phyloP scores from a whole-genome alignment of 805 yeast species.

The Lachancea nothofagi region DNA sequence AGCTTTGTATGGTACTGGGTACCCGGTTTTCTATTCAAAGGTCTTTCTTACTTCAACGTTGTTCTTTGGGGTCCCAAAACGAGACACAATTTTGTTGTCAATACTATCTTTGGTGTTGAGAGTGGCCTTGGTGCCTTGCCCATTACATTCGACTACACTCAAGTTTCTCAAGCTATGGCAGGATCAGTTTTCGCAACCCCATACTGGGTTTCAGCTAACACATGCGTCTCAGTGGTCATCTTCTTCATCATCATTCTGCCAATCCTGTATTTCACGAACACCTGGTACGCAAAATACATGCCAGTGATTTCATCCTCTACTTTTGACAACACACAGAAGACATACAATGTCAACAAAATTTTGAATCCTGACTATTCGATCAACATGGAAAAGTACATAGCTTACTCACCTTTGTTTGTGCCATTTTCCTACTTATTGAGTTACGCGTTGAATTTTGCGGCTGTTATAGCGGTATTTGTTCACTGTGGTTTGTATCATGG shows the following conservation, averaged over 20 bases:
- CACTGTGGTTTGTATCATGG: slow-evolving; percentile 57
- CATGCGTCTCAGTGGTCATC: slow-evolving; percentile 43
- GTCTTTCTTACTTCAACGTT: slow-evolving; percentile 52
- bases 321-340: slow-evolving; percentile 42
- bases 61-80: slow-evolving; percentile 34
- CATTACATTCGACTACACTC: slow-evolving; percentile 54
- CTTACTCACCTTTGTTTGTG: slow-evolving; percentile 53
- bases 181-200: slow-evolving; percentile 61
- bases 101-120: slow-evolving; percentile 56
- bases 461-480: slow-evolving; percentile 54
- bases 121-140: slow-evolving; percentile 54
- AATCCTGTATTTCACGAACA: slow-evolving; percentile 47
- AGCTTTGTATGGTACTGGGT: slow-evolving; percentile 58
- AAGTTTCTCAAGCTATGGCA: slow-evolving; percentile 42
- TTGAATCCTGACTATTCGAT: slow-evolving; percentile 40
- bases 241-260: slow-evolving; percentile 47
- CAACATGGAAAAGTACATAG: slow-evolving; percentile 41
- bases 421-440: slow-evolving; percentile 53
- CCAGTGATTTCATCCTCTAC: slow-evolving; percentile 51
- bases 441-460: slow-evolving; percentile 57
- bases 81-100: slow-evolving; percentile 48
- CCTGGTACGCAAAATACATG: slow-evolving; percentile 53
- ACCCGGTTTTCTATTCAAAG: slow-evolving; percentile 60
- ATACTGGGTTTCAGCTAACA: slow-evolving; percentile 35
- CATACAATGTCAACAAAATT: slow-evolving; percentile 45